Evolutionary conservation across 257 asterid species (phyloP), one percentile per base, ranked within the genome.

Genomic region (Catharanthus roseus): DNA sequence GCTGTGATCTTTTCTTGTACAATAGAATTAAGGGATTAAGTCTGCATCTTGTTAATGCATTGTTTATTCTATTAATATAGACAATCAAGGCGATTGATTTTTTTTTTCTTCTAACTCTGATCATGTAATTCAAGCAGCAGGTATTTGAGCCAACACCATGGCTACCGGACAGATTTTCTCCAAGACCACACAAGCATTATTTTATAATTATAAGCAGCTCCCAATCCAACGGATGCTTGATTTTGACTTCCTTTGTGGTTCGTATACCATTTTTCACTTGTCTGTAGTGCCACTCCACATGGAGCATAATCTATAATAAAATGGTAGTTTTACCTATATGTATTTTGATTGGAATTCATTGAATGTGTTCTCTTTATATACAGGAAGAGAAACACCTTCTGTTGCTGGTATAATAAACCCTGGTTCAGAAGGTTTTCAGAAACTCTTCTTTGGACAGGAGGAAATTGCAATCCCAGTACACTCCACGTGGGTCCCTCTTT

Each of bases 221-320:
- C 99, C 99, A 6, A 86, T 93, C 70, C 99, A 93, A 86, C 95
- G 99, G 77, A 93, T 93, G 99, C 99, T 93, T 80, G 99, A 93
- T 79, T 93, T 93, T 81, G 99, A 93, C 81, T 91, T 93, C 86
- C 96, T 93, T 65, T 93, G 93, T 75, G 99, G 99, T 93, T 65
- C 49, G 85, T 70, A 74, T 44, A 33, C 36, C 23, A 71, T 42
- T 36, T 68, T 36, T 11, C 51, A 72, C 47, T 9, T 69, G 28
- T 24, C 45, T 42, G 49, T 80, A 61, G n/a, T 71, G 34, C 36
- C 61, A 51, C 41, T 68, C 41, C 67, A 45, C 33, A 5, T 8
- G 19, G 64, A 57, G 7, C 33, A 28, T 34, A 51, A 41, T 13
- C n/a, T 49, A 31, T 13, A 63, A 62, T 49, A 18, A 34, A 31